Base-by-base conservation (phyloP, 1,284 basidiomycete species). In the Volvariella surrecta region DNA sequence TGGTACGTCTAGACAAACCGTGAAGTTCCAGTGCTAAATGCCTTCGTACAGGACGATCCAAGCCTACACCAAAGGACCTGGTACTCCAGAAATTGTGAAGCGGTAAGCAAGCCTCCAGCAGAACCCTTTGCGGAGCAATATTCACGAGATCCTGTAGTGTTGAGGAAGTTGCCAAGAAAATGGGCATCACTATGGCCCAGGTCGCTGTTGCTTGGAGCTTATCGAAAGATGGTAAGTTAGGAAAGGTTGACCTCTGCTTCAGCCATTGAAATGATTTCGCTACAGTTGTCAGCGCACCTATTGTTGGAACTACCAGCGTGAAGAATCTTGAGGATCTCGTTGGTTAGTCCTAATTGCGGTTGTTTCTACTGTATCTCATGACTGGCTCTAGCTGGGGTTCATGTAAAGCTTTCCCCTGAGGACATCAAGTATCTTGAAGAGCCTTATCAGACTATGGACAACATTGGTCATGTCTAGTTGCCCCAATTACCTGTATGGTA, bases 111-210 rank as follows among this genome's bases (percentile, higher is more conserved):
- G 20, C 16, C 19, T 35, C 13, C 24, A 13, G 9, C n/a, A n/a
- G 15, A 22, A 31, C 7, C 17, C 35, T 34, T 13, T 39, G 17
- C 8, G 28, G 3, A 20, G 35, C 16, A 20, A 15, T 16, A 15
- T 17, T 32, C 8, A 20, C 2, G 13, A 38, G 3, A 13, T 42
- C 13, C 46, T 42, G 9, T 7, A 68, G 69, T 10, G 67, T 79
- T 21, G 70, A 76, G 48, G 67, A 74, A 47, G 48, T 80, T 19
- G 73, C 77, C 6, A 70, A 69, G 50, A 73, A 74, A 53, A 61
- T 58, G 40, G 67, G 64, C 1, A 52, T 73, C 39, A 66, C 61
- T 48, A 82, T 82, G 77, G 73, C 75, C 1, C 76, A 79, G 51
- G 61, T 80, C 28, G 63, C 70, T 2, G 48, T 75, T 4, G 76